Evolutionary conservation across 306 rosid genomes (phyloP).

Genomic region (Prunus campanulata): DNA sequence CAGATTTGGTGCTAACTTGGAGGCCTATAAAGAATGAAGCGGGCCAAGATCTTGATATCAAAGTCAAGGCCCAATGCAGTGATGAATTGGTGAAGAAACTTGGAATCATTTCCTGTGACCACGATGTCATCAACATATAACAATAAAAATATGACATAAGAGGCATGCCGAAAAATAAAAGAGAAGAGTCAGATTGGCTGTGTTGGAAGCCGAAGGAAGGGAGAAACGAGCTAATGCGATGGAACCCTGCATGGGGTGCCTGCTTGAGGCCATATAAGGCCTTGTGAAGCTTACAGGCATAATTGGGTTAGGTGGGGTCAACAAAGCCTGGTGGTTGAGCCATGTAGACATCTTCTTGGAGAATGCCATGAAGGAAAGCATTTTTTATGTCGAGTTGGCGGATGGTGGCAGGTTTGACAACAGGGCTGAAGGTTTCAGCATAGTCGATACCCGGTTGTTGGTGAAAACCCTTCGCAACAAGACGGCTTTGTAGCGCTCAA

Average conservation of each 20-base stretch:
- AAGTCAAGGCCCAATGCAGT: neutral
- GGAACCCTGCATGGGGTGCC: neutral
- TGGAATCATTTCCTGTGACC: neutral
- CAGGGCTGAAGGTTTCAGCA: neutral
- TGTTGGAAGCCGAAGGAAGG: neutral
- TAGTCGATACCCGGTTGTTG: fast-evolving
- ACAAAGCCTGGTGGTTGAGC: too few species aligned
- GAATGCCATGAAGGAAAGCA: too few species aligned
- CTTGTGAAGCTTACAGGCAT: too few species aligned
- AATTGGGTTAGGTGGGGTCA: too few species aligned
- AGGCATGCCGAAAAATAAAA: neutral
- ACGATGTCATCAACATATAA: neutral
- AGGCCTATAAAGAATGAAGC: neutral
- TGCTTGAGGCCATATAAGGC: too few species aligned
- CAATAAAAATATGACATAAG: too few species aligned
- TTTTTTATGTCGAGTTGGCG: too few species aligned
- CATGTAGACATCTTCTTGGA: too few species aligned
- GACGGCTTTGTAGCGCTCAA: neutral
- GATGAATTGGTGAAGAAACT: neutral
- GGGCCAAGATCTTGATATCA: neutral
- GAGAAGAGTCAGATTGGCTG: fast-evolving
- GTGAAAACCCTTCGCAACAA: neutral
- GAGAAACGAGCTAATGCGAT: neutral
- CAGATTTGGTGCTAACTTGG: too few species aligned
- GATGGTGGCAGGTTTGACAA: neutral